Percentiles rank a stretch among this genome's conserved stretches.
Evolutionary conservation across 345 rosid genomes (phyloP).

Genomic region (Populus nigra): DNA sequence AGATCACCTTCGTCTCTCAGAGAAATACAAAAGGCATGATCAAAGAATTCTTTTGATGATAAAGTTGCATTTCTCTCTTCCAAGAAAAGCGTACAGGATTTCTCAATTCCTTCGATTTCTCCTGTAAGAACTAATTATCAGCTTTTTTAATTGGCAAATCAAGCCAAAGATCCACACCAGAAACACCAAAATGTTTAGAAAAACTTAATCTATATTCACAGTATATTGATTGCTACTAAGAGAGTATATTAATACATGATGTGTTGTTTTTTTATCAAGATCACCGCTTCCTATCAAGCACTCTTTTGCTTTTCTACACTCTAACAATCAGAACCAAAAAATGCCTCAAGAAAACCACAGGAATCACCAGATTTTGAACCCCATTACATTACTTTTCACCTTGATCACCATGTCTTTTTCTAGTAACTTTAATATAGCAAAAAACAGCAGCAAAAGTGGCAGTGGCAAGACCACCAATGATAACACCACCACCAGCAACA

Average conservation of each 20-base stretch:
- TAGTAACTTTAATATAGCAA: constrained; percentile 61
- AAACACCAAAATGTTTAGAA: neutral
- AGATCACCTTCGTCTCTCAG: no score
- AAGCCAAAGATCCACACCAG: no score
- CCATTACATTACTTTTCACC: neutral
- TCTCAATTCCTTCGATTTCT: neutral
- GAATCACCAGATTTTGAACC: neutral
- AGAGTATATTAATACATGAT: neutral
- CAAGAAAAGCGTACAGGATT: no score
- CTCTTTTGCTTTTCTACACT: neutral
- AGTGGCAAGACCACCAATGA: constrained; percentile 63
- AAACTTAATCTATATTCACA: neutral
- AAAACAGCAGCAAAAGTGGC: constrained; percentile 58
- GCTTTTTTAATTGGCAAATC: neutral
- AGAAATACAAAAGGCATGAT: no score
- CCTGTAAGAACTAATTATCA: neutral
- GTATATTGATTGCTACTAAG: neutral
- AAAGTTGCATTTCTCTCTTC: no score
- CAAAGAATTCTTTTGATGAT: no score
- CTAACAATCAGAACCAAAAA: neutral
- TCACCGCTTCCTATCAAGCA: neutral
- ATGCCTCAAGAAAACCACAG: neutral
- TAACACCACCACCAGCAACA: constrained; percentile 61
- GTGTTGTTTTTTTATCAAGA: neutral
- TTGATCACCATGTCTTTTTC: constrained; percentile 30